Base-by-base conservation (phyloP, 2,329 filamentous ascomycete genomes). In the Sporothrix inflata region DNA sequence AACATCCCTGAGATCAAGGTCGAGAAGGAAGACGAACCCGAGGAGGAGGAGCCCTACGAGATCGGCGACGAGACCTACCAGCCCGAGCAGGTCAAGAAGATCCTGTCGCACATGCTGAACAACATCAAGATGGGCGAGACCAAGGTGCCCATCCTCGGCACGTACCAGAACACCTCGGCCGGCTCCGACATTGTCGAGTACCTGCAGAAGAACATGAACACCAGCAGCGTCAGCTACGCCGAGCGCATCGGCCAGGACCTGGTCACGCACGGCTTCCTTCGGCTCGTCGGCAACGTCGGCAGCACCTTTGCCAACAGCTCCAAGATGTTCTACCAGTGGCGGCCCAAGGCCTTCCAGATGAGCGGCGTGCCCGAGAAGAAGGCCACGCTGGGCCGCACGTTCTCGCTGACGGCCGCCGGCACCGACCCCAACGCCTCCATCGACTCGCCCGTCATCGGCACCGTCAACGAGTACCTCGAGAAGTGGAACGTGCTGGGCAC, bases 281-380 rank as follows among this genome's bases (percentile, higher is more conserved):
- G 96, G 69, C 85, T 99, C 70, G 89, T 99, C 74, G 96, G 96
- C 75, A 98, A 96, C 78, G 94, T 99, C 70, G 96, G 96, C 74
- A 98, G 89, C 82, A 93, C 92, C 0, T 99, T 99, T 80, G 94
- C 95, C 77, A 99, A 99, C 83, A 98, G 94, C 85, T 97, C 94
- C 75, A 94, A 92, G 82, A 92, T 98, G 90, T 95, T 93, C 80
- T 99, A 99, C 81, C 96, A 99, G 81, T 99, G 96, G 96, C 91
- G 94, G 71, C 89, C 94, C 8, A 97, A 94, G 83, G 91, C 93
- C 5, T 99, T 98, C 83, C 91, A 97, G 79, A 81, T 96, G 72
- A 91, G 94, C 34, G 95, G 94, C 27, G 85, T 97, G 70, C 94
- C 93, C 0, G 95, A 98, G 81, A 97, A 94, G 87, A 97, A 94